Evolutionary conservation across 176 grass and related monocot genomes (phyloP).

Genomic region (Dactylis glomerata): DNA sequence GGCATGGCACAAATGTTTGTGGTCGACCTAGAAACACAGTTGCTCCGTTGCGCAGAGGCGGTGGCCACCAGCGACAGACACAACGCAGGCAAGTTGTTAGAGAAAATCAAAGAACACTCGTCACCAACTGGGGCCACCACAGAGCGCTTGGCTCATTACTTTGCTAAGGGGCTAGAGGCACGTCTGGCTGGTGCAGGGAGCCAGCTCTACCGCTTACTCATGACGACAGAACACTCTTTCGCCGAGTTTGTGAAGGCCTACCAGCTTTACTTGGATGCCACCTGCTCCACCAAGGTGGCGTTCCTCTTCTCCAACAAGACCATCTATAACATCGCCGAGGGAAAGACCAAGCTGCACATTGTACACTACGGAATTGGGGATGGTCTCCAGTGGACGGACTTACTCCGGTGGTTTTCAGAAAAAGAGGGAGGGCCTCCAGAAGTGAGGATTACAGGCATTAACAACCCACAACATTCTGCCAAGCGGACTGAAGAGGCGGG

Average conservation of each 20-base stretch:
- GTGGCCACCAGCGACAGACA: background rate
- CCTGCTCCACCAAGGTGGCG: constrained; percentile 26
- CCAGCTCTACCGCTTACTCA: constrained; percentile 29
- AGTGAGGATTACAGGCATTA: constrained; percentile 41
- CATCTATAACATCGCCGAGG: constrained; percentile 21
- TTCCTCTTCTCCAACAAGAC: constrained; percentile 35
- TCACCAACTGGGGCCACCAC: constrained; percentile 28
- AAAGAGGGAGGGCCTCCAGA: constrained; percentile 22
- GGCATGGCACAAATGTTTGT: constrained; percentile 7
- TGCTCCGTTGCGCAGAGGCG: constrained; percentile 45
- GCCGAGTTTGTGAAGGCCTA: constrained; percentile 33
- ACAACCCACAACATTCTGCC: constrained; percentile 27
- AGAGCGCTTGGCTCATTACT: constrained; percentile 50
- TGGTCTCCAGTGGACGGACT: constrained; percentile 47
- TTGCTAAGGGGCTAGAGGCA: constrained; percentile 43
- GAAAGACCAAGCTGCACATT: constrained; percentile 34
- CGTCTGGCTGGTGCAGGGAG: constrained; percentile 34
- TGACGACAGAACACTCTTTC: constrained; percentile 17
- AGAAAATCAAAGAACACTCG: constrained; percentile 31
- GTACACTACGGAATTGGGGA: constrained; percentile 30
- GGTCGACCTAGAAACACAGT: constrained; percentile 35
- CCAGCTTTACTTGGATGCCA: constrained; percentile 42
- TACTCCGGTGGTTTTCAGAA: constrained; percentile 2
- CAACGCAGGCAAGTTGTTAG: constrained; percentile 22
- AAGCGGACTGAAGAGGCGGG: constrained; percentile 34